Evolutionary conservation across 306 rosid species (phyloP).

Genomic region (Begonia loranthoides): DNA sequence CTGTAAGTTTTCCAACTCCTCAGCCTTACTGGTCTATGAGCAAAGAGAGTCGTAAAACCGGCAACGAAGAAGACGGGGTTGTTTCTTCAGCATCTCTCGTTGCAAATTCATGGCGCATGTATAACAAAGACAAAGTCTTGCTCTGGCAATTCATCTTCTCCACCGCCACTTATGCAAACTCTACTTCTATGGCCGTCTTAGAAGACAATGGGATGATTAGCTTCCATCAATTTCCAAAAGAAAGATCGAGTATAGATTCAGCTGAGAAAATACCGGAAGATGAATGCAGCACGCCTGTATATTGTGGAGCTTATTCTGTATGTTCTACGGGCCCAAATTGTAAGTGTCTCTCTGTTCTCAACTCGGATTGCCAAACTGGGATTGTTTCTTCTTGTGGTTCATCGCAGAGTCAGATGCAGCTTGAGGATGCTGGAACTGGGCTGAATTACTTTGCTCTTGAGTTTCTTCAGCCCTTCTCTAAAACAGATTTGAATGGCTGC

Average conservation of each 20-base stretch:
- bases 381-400: constrained; percentile 37
- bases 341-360: constrained; percentile 52
- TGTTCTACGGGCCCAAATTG: constrained; percentile 25
- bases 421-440: constrained; percentile 40
- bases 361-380: constrained; percentile 43
- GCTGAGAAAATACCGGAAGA: constrained; percentile 36
- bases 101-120: constrained; percentile 77
- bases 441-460: constrained; percentile 53
- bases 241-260: constrained; percentile 20
- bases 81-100: constrained; percentile 39
- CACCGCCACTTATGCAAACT: constrained; percentile 16
- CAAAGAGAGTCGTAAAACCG: constrained; percentile 42
- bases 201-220: constrained; percentile 53
- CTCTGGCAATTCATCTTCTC: constrained; percentile 60
- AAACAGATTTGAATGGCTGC: constrained; percentile 50
- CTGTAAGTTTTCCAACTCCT: constrained; percentile 40
- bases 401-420: constrained; percentile 13
- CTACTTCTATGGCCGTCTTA: constrained; percentile 62
- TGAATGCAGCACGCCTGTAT: constrained; percentile 56
- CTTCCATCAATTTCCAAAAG: constrained; percentile 35
- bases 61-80: constrained; percentile 26
- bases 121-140: constrained; percentile 38
- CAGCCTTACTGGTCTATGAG: constrained; percentile 87
- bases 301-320: constrained; percentile 47
- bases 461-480: constrained; percentile 37